These are phyloP conservation scores for Trichothecium roseum DNA, from an alignment of 2,329 filamentous ascomycete genomes.

Conservation along the genomic window DNA sequence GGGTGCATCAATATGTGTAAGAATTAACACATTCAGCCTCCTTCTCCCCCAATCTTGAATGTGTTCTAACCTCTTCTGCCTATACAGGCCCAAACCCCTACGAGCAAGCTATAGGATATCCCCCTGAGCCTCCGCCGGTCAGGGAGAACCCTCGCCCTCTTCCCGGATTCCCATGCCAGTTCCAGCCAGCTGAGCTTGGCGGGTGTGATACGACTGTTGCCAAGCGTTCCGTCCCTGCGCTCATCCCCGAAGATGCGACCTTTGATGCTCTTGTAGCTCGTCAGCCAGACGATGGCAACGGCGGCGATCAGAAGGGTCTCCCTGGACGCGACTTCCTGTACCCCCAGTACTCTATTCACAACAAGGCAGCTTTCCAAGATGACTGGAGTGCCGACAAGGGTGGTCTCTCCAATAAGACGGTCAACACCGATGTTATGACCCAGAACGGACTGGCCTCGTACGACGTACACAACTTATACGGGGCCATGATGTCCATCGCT, in stretches of 20 bases:
- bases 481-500: slow-evolving; percentile 64
- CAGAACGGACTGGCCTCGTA: slow-evolving; percentile 65
- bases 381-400: slow-evolving; percentile 44
- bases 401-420: slow-evolving; percentile 46
- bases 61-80: too few species aligned
- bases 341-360: slow-evolving; percentile 68
- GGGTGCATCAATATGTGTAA: slow-evolving; percentile 22
- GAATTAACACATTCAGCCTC: too few species aligned
- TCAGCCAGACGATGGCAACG: slow-evolving; percentile 30
- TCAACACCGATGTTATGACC: slow-evolving; percentile 70
- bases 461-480: slow-evolving; percentile 73
- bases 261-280: slow-evolving; percentile 16
- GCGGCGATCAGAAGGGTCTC: slow-evolving; percentile 26
- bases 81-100: slow-evolving; percentile 14
- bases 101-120: slow-evolving; percentile 26
- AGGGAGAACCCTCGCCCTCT: slow-evolving; percentile 53
- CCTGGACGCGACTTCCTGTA: slow-evolving; percentile 54
- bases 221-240: not conserved
- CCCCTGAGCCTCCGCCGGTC: slow-evolving; percentile 53
- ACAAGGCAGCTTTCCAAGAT: slow-evolving; percentile 45
- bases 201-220: slow-evolving; percentile 1
- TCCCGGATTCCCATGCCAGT: slow-evolving; percentile 51
- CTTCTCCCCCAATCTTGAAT: too few species aligned
- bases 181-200: slow-evolving; percentile 12
- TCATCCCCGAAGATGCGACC: slow-evolving; percentile 1